Evolutionary conservation across 2,329 filamentous ascomycete genomes (phyloP), one percentile per base, ranked within the genome.

Genomic region (Alternaria infectoria): DNA sequence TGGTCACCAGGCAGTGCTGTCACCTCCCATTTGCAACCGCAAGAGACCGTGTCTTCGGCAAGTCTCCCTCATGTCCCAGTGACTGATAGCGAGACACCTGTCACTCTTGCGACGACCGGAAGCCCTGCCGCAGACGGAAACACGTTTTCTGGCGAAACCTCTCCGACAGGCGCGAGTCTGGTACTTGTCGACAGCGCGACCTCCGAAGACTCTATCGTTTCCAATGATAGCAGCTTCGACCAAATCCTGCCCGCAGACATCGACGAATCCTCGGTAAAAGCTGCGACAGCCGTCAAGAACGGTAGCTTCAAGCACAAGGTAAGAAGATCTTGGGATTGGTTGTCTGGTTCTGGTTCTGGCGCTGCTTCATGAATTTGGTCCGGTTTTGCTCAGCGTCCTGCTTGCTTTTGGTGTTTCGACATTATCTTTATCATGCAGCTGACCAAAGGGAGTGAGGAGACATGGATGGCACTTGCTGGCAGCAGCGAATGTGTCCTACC

Each of bases 161-260:
- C 92, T 69, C 97, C 93, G 61, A 97, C 97, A 81, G 94, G 97
- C 82, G 97, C 93, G 0, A 87, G 97, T 36, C 92, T 93, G 8
- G 83, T 97, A 56, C 86, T 97, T 19, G 93, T 93, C 66, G 97
- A 97, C 79, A 93, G 92, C 28, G 93, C 46, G 40, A 61, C 54
- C 10, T 58, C 67, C 10, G 25, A 43, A 7, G 45, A 52, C 19
- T 68, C 66, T 6, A 49, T 45, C 4, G 21, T 54, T 8, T 69
- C 61, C n/a, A 64, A 36, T 12, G 28, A 61, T 19, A 65, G 60
- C 28, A 70, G 69, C 58, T 69, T 70, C 51, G 67, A 64, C 6
- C 59, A 61, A 23, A 54, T 61, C 12, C 55, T 28, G 23, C 19
- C 54, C 12, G 26, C 13, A 26, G 60, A 62, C 12, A 15, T 23